These are phyloP conservation scores for Talaromyces nanjingensis DNA, from an alignment of 495 filamentous ascomycete species.

Conservation along the genomic window DNA sequence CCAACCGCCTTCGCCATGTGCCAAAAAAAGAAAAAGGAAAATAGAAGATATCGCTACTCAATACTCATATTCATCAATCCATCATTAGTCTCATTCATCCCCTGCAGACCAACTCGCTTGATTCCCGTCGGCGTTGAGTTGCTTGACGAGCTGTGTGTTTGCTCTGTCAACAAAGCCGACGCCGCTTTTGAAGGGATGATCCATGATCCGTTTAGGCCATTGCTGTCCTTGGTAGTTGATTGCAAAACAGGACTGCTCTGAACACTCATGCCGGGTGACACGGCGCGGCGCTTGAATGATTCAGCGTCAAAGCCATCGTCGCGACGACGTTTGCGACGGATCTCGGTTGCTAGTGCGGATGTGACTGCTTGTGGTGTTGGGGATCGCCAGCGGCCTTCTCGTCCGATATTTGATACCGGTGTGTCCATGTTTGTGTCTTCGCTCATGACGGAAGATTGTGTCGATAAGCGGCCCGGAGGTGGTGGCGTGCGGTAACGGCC, in stretches of 20 bases:
- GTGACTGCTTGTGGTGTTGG: constrained; percentile 42
- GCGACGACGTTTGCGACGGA: constrained; percentile 71
- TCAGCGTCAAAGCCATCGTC: constrained; percentile 90
- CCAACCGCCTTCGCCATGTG: neutral
- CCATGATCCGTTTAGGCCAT: constrained; percentile 44
- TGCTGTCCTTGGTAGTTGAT: constrained; percentile 54
- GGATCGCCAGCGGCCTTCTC: constrained; percentile 30
- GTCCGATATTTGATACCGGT: constrained; percentile 40
- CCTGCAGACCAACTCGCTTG: constrained; percentile 81
- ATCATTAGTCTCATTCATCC: constrained; percentile 93
- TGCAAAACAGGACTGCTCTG: constrained; percentile 82
- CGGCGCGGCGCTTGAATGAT: constrained; percentile 86
- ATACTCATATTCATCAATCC: constrained; percentile 98
- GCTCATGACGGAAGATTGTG: constrained; percentile 54
- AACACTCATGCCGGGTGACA: constrained; percentile 86
- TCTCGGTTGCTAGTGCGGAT: constrained; percentile 51
- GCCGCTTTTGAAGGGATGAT: constrained; percentile 57
- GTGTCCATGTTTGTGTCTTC: constrained; percentile 77
- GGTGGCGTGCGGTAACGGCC: constrained; percentile 57
- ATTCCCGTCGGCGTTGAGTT: constrained; percentile 32
- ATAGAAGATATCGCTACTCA: constrained; percentile 39
- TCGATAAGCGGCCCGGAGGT: constrained; percentile 48
- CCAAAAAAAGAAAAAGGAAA: neutral
- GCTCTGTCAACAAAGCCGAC: constrained; percentile 40
- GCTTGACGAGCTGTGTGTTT: constrained; percentile 38